Conservation (phyloP, 345 rosid species). For the Aurinia saxatilis region DNA sequence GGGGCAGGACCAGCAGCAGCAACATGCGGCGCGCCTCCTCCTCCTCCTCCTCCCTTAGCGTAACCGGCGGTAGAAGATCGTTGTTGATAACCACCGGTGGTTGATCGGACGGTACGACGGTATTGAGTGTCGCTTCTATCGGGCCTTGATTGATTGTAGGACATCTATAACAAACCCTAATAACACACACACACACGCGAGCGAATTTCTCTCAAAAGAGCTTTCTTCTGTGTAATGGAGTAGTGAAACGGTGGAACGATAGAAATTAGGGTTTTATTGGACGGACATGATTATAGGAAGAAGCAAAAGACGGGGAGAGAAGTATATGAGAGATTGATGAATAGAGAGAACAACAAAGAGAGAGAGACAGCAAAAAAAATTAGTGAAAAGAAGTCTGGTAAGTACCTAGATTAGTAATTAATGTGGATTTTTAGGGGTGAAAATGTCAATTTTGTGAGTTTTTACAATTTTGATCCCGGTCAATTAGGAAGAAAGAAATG, state of each 20-base stretch:
- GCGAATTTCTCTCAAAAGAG: too few relatives aligned
- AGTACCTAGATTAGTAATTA: not conserved
- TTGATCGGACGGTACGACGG: conserved; percentile 69
- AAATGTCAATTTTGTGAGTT: not conserved
- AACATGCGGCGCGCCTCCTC: conserved; percentile 31
- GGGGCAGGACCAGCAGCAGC: conserved; percentile 40
- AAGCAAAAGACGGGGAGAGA: conserved; percentile 16
- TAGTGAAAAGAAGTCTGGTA: not conserved
- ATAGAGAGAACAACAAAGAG: not conserved
- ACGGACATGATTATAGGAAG: conserved; percentile 39
- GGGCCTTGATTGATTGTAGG: conserved; percentile 92
- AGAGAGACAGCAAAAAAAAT: too few relatives aligned
- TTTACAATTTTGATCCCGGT: conserved; percentile 29
- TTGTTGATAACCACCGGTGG: conserved; percentile 45
- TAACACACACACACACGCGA: too few relatives aligned
- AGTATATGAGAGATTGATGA: not conserved
- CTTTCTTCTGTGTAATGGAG: conserved; percentile 13
- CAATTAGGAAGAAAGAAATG: conserved; percentile 12
- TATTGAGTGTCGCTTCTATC: conserved; percentile 67
- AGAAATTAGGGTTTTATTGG: conserved; percentile 71
- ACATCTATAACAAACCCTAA: conserved; percentile 61
- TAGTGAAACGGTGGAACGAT: conserved; percentile 18
- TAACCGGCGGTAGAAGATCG: conserved; percentile 60
- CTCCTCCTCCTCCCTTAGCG: conserved; percentile 56
- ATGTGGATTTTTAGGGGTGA: not conserved